Evolutionary conservation across 2,329 filamentous ascomycete genomes (phyloP).

Genomic region (Teratosphaeria nubilosa): DNA sequence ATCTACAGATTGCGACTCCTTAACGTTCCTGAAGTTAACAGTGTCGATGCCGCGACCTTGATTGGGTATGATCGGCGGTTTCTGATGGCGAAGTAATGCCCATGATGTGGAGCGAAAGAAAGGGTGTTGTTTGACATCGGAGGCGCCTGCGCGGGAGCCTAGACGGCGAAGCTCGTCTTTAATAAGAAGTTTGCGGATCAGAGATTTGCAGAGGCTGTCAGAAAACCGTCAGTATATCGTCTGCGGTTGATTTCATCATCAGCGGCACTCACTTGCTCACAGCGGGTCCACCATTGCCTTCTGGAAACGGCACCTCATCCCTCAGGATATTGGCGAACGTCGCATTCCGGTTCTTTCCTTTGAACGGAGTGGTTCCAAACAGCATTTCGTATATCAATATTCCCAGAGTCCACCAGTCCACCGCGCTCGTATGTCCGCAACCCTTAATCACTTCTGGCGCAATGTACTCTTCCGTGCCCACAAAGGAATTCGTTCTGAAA

Average conservation of each 20-base stretch:
- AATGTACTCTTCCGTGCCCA: conserved; percentile 97
- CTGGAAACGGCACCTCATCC: conserved; percentile 92
- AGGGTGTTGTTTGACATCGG: conserved; percentile 89
- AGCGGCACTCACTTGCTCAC: conserved; percentile 70
- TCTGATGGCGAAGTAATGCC: conserved; percentile 95
- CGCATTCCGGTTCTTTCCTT: conserved; percentile 96
- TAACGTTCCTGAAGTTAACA: conserved; percentile 94
- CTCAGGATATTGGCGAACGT: conserved; percentile 96
- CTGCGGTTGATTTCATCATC: neutral
- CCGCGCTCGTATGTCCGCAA: conserved; percentile 93
- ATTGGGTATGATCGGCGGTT: conserved; percentile 90
- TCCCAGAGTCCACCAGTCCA: conserved; percentile 98
- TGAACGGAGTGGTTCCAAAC: conserved; percentile 96
- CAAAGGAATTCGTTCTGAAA: conserved; percentile 96
- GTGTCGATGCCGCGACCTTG: conserved; percentile 86
- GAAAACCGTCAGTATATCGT: neutral
- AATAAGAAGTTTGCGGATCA: conserved; percentile 93
- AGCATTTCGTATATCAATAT: conserved; percentile 99
- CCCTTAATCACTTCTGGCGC: conserved; percentile 98
- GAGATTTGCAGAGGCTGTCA: conserved; percentile 78
- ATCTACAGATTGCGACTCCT: conserved; percentile 92
- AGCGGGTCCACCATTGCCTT: conserved; percentile 71
- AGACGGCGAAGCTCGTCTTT: conserved; percentile 93
- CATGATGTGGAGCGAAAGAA: conserved; percentile 96
- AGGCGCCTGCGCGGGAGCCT: conserved; percentile 87